phyloP scores from a whole-genome alignment of 208 protist genomes.

The Trypanosoma brucei region DNA sequence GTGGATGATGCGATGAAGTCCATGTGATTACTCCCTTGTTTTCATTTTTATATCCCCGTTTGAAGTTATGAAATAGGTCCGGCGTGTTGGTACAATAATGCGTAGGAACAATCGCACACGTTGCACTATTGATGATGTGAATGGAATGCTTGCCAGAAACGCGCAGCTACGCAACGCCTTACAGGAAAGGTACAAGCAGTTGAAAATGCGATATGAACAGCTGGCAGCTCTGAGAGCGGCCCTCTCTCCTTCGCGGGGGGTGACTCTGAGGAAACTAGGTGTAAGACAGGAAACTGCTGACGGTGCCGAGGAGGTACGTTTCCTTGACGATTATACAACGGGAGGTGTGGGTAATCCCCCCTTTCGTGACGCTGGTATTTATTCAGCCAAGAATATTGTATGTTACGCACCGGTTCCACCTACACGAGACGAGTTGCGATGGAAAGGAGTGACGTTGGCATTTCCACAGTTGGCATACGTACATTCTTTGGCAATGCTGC shows the following conservation, averaged over 20 bases:
- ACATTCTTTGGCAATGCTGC: background rate
- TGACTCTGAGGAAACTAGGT: background rate
- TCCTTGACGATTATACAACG: background rate
- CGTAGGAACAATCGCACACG: background rate
- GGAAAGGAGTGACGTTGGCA: slow-evolving; percentile 4
- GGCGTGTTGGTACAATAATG: background rate
- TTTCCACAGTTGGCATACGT: slow-evolving; percentile 8
- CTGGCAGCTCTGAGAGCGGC: slow-evolving; percentile 1
- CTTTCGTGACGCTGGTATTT: slow-evolving; percentile 19
- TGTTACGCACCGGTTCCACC: slow-evolving; percentile 11
- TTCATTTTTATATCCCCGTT: slow-evolving; percentile 1
- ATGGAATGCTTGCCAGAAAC: slow-evolving; percentile 14
- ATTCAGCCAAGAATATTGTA: slow-evolving; percentile 3
- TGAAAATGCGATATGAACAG: background rate
- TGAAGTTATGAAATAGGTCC: background rate
- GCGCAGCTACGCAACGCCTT: slow-evolving; percentile 4
- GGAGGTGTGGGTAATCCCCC: background rate
- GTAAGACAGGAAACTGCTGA: too few species aligned
- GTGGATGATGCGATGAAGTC: background rate
- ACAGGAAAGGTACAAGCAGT: background rate
- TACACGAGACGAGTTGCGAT: slow-evolving; percentile 11
- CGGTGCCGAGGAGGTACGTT: background rate
- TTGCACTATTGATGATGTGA: slow-evolving; percentile 11
- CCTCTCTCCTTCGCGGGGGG: background rate
- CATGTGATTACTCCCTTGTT: slow-evolving; percentile 1